A percentile compares a stretch with the other conserved stretches of the same genome.
Evolutionary conservation across 148 eudicot species (phyloP).

Genomic region (Persicaria maculosa): DNA sequence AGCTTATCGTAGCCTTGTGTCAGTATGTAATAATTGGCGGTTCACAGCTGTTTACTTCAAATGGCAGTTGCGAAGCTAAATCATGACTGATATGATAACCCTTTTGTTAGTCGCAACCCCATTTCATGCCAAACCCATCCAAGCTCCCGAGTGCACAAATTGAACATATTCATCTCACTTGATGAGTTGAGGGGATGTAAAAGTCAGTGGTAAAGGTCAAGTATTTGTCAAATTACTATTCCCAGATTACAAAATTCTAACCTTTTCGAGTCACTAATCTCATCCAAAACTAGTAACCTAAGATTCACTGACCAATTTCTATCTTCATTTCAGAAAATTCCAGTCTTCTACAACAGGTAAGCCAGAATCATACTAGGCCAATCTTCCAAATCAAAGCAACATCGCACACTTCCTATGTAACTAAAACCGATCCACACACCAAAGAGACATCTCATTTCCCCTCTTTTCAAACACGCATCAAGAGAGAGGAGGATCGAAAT

Average conservation of each 20-base stretch:
- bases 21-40: not conserved
- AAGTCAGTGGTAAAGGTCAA: not conserved
- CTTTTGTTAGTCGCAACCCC: not conserved
- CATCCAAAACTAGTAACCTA: not conserved
- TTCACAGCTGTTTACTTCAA: not conserved
- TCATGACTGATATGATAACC: not conserved
- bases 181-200: not conserved
- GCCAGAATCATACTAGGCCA: not conserved
- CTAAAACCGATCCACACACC: not conserved
- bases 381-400: not conserved
- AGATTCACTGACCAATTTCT: not conserved
- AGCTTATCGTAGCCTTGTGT: not conserved
- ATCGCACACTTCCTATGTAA: not conserved
- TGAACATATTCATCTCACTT: not conserved
- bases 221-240: not conserved
- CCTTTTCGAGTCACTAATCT: conserved; percentile 1
- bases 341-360: not conserved
- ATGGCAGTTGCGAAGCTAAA: not conserved
- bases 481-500: not conserved
- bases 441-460: not conserved
- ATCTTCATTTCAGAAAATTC: not conserved
- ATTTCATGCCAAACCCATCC: not conserved
- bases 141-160: not conserved
- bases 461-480: not conserved
- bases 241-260: not conserved